These are phyloP conservation scores for Strigomonas culicis DNA, from an alignment of 208 protist genomes.

Conservation along the genomic window DNA sequence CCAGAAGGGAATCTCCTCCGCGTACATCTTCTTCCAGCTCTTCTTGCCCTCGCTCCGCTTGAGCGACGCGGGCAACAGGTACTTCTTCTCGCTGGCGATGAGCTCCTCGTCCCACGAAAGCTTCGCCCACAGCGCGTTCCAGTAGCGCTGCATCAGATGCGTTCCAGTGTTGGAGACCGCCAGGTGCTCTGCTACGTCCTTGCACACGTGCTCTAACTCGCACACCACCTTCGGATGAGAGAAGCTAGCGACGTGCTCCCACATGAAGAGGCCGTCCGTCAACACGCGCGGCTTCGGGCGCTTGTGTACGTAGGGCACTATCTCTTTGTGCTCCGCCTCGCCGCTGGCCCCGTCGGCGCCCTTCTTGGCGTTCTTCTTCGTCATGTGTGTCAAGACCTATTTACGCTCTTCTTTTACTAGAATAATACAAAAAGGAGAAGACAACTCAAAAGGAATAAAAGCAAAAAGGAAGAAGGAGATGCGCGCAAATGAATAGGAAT, in stretches of 20 bases:
- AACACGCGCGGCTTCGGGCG: slow-evolving; percentile 35
- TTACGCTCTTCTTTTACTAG: no score
- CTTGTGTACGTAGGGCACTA: slow-evolving; percentile 17
- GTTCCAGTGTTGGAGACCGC: slow-evolving; percentile 35
- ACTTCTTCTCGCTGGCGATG: slow-evolving; percentile 31
- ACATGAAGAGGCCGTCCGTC: slow-evolving; percentile 52
- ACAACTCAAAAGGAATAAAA: slow-evolving; percentile 9
- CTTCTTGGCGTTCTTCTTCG: slow-evolving; percentile 19
- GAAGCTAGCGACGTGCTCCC: slow-evolving; percentile 66
- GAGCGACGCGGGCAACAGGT: slow-evolving; percentile 34
- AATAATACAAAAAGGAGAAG: slow-evolving; percentile 11
- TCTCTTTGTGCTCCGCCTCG: not conserved
- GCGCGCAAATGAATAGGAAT: not conserved
- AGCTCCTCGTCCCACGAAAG: slow-evolving; percentile 56
- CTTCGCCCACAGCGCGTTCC: slow-evolving; percentile 69
- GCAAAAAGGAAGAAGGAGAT: not conserved
- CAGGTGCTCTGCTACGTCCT: slow-evolving; percentile 38
- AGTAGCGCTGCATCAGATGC: slow-evolving; percentile 75
- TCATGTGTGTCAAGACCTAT: no score
- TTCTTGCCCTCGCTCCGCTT: slow-evolving; percentile 50
- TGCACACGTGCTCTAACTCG: slow-evolving; percentile 42
- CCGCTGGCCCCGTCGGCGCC: not conserved
- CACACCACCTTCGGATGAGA: slow-evolving; percentile 43
- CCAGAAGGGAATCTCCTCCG: slow-evolving; percentile 66
- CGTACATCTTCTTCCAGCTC: slow-evolving; percentile 61